phyloP scores from a whole-genome alignment of 768 basidiomycete genomes.

The Paxillus ammoniavirescens region DNA sequence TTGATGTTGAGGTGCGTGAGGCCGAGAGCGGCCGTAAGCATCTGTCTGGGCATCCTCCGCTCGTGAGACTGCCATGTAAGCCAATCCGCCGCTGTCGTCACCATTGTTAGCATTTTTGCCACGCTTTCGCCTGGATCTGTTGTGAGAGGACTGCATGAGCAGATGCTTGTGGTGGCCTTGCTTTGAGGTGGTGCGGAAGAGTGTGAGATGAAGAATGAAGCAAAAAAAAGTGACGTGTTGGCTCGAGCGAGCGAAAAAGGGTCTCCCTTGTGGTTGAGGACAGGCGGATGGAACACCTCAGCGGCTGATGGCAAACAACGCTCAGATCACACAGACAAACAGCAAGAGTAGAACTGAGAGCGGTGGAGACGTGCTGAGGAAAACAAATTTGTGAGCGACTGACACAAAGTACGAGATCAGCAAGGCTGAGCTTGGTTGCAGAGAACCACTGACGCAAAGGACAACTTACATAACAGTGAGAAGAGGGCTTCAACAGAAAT shows the following conservation, averaged over 20 bases:
- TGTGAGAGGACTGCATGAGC: slow-evolving; percentile 38
- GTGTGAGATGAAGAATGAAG: slow-evolving; percentile 18
- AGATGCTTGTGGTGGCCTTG: slow-evolving; percentile 17
- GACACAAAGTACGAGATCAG: slow-evolving; percentile 21
- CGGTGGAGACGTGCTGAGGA: slow-evolving; percentile 19
- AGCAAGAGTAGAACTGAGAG: slow-evolving; percentile 16
- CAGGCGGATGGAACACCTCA: slow-evolving; percentile 18
- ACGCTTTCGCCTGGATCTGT: slow-evolving; percentile 51
- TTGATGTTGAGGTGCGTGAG: slow-evolving; percentile 36
- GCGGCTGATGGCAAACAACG: slow-evolving; percentile 30
- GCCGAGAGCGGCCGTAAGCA: slow-evolving; percentile 52
- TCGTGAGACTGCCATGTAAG: slow-evolving; percentile 43
- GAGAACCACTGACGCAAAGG: slow-evolving; percentile 17
- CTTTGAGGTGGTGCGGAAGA: slow-evolving; percentile 17
- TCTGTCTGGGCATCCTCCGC: slow-evolving; percentile 52
- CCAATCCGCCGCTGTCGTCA: slow-evolving; percentile 37
- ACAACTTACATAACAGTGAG: slow-evolving; percentile 36
- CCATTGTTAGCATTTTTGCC: slow-evolving; percentile 50
- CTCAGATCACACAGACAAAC: slow-evolving; percentile 30
- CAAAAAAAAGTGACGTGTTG: slow-evolving; percentile 29
- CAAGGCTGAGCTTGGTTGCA: slow-evolving; percentile 14
- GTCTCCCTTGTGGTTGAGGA: slow-evolving; percentile 22
- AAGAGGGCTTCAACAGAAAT: slow-evolving; percentile 23
- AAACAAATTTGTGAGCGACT: slow-evolving; percentile 22
- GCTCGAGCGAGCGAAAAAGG: slow-evolving; percentile 27